Base-by-base conservation (phyloP, 495 filamentous ascomycete genomes). In the Parathielavia hyrcaniae region DNA sequence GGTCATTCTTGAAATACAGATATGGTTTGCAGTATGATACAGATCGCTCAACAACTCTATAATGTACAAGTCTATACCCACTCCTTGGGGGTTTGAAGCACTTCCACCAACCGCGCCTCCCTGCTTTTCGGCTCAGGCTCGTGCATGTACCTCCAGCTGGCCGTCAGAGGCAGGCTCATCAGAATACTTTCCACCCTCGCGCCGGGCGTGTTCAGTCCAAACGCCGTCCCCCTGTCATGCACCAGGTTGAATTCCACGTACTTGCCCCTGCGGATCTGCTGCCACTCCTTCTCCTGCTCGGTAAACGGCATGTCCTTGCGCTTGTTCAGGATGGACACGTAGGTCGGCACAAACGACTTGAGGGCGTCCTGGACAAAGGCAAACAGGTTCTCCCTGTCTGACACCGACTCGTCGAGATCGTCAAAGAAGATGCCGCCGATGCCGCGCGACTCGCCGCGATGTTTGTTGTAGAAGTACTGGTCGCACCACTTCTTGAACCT, bases 211-310 rank as follows among this genome's bases (percentile, higher is more conserved):
- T 90, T 91, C 55, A 99, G 74, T 0, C 93, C 93, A 70, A 99
- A 99, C 49, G 87, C 86, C 7, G 93, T 99, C 13, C 93, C 93
- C 30, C 93, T 84, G 75, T 99, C 93, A 74, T 99, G 90, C 48
- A 99, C 88, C 17, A 99, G 81, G 73, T 99, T 99, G 73, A 99
- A 99, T 71, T 99, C 93, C 26, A 99, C 95, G 72, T 99, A 99
- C 63, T 87, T 77, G 36, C 95, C 93, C 50, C 93, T 79, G 32
- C 93, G 81, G 59, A 99, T 77, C 76, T 97, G 93, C 71, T 99
- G 93, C 93, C 93, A 99, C 57, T 87, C 80, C 76, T 96, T 97
- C 75, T 97, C 88, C 55, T 81, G 75, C 13, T 83, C 83, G 0
- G 87, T 89, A 63, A 83, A 99, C 0, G 87, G 82, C 89, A 95